Percentiles rank a stretch among this genome's conserved stretches.
These are phyloP conservation scores for Aphanocladium album DNA, from an alignment of 2,329 filamentous ascomycete species.

Conservation along the genomic window DNA sequence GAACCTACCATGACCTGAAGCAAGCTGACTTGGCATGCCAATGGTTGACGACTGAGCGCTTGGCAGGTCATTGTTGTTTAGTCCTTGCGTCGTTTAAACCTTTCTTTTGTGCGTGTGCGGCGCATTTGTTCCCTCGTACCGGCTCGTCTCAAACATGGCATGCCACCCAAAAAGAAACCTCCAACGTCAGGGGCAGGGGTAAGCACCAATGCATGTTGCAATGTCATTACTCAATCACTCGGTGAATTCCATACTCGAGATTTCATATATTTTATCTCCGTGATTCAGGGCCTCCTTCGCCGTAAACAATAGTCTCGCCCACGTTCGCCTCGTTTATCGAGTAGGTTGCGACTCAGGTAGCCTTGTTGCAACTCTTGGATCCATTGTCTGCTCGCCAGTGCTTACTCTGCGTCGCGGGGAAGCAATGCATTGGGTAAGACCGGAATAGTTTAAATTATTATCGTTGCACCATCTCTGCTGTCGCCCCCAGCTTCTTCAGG, in stretches of 20 bases:
- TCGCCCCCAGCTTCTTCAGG: background rate
- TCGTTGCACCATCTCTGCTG: background rate
- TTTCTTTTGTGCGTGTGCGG: conserved; percentile 1
- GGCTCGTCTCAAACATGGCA: background rate
- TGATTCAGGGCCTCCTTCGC: no score
- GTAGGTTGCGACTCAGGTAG: background rate
- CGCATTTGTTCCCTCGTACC: background rate
- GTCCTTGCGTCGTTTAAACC: conserved; percentile 6
- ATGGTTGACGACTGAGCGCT: background rate
- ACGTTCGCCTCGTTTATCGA: background rate
- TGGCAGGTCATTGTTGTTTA: background rate
- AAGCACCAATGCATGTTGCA: background rate
- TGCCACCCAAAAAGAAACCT: background rate
- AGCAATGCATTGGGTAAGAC: background rate
- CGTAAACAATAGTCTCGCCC: background rate
- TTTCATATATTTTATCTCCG: no score
- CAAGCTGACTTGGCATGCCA: background rate
- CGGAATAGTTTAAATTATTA: background rate
- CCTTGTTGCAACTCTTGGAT: background rate
- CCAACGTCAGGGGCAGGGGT: background rate
- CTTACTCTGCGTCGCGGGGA: background rate
- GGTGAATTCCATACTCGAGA: background rate
- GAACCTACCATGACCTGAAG: background rate
- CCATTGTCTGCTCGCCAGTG: background rate
- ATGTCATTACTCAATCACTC: background rate